A percentile compares a stretch with the other conserved stretches of the same genome.
These are phyloP conservation scores for Trichophyton schoenleinii DNA, from an alignment of 2,329 filamentous ascomycete genomes.

Conservation along the genomic window DNA sequence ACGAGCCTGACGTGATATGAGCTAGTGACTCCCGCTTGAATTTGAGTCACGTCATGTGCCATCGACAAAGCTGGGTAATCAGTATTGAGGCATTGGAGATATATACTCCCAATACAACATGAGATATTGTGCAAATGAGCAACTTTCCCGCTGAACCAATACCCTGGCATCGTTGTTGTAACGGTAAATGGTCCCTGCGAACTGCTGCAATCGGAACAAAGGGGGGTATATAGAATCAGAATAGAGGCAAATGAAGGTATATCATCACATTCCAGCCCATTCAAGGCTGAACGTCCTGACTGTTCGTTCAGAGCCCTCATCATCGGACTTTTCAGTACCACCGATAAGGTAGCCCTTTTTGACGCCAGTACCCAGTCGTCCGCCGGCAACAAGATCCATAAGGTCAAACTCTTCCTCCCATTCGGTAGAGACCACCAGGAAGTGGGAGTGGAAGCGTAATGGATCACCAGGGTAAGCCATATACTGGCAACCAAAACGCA, in stretches of 20 bases:
- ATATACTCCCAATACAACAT: too few relatives aligned
- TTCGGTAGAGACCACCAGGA: slow-evolving; percentile 67
- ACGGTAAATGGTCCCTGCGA: too few relatives aligned
- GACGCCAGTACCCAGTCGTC: slow-evolving; percentile 79
- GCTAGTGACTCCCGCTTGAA: too few relatives aligned
- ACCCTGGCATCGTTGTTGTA: too few relatives aligned
- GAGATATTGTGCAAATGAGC: too few relatives aligned
- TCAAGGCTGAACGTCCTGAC: slow-evolving; percentile 74
- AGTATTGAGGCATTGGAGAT: too few relatives aligned
- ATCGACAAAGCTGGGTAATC: too few relatives aligned
- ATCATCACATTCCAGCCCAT: slow-evolving; percentile 75
- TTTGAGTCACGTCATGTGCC: too few relatives aligned
- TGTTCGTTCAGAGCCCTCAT: slow-evolving; percentile 18
- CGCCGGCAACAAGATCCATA: slow-evolving; percentile 73
- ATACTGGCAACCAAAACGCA: slow-evolving; percentile 90
- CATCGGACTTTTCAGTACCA: slow-evolving; percentile 42
- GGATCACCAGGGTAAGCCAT: slow-evolving; percentile 93
- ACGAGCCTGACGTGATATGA: too few relatives aligned
- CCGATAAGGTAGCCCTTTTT: slow-evolving; percentile 92
- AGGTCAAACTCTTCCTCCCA: slow-evolving; percentile 82
- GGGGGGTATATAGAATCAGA: background rate
- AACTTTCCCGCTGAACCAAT: too few relatives aligned
- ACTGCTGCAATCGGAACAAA: background rate
- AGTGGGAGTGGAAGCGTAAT: slow-evolving; percentile 88
- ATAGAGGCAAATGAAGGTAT: background rate